Base-by-base conservation (phyloP, 169 alveolate species). In the Cryptosporidium ryanae region DNA sequence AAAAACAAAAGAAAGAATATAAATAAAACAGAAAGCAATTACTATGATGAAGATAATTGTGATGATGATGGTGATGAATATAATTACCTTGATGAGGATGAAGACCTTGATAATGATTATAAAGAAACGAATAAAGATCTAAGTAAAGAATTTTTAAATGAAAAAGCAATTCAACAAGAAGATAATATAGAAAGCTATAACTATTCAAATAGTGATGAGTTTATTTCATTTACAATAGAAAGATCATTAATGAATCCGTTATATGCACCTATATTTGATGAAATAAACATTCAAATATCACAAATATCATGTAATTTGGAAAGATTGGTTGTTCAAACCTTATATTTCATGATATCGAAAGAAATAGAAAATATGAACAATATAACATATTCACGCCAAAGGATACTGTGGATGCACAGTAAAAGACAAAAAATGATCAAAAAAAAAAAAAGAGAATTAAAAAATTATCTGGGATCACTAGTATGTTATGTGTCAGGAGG, bases 251-350 rank as follows among this genome's bases (percentile, higher is more conserved):
- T 84, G 70, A 90, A 71, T 31, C 91, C 92, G 1, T 5, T 82
- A 27, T 90, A 89, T 64, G 92, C 94, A 23, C 96, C 96, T 66
- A 92, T 92, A 38, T 94, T 93, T 61, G 96, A 94, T 50, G 84
- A 82, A 46, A 90, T 94, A 21, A 87, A 89, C 49, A 90, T 93
- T 6, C 90, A 91, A 83, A 64, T 94, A 25, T 90, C 96, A 17
- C 96, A 96, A n/a, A 48, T 95, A 34, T 82, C 93, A 66, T 93
- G 95, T 34, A 95, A 95, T 82, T 89, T 95, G n/a, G 97, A 95
- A 83, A 83, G 94, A 82, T 90, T 92, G 27, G 97, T 95, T 27
- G 92, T 95, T 21, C 96, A 94, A 82, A 96, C 94, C 81, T 91
- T 95, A 65, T 82, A 94, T n/a, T 93, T 90, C 44, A 91, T 93